These are phyloP conservation scores for Tulasnella sp. DNA, from an alignment of 768 basidiomycete genomes.

Conservation along the genomic window DNA sequence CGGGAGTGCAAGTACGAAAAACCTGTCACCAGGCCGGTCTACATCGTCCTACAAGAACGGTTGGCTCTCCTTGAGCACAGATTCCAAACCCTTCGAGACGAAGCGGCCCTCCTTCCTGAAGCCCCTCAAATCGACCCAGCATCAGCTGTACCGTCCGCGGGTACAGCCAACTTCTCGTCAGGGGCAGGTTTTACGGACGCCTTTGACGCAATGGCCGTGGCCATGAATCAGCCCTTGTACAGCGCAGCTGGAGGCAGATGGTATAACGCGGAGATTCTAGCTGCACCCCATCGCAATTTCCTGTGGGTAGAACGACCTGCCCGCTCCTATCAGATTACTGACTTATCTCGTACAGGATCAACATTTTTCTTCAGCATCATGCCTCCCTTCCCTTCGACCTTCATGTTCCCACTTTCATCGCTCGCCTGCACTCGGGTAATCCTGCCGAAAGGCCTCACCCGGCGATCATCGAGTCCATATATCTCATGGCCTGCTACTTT, in stretches of 20 bases:
- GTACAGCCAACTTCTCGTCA: neutral
- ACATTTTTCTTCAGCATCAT: constrained; percentile 16
- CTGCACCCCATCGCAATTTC: neutral
- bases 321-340: neutral
- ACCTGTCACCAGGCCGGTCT: constrained; percentile 27
- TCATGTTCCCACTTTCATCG: constrained; percentile 25
- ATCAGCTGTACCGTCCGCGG: neutral
- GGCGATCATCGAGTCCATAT: constrained; percentile 33
- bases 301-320: neutral
- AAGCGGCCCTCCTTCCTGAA: neutral
- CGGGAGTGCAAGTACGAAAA: constrained; percentile 31
- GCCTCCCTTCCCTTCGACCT: constrained; percentile 16
- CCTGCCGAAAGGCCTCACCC: constrained; percentile 26
- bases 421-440: constrained; percentile 2
- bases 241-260: constrained; percentile 4
- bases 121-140: neutral
- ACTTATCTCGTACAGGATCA: constrained; percentile 1
- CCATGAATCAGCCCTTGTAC: constrained; percentile 16
- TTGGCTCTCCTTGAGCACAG: constrained; percentile 20
- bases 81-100: constrained; percentile 11
- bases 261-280: constrained; percentile 6
- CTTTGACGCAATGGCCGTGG: constrained; percentile 1
- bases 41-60: constrained; percentile 29
- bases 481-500: constrained; percentile 37
- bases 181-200: neutral